Base-by-base conservation (phyloP, 441 rosid genomes). In the Capsella rubella region DNA sequence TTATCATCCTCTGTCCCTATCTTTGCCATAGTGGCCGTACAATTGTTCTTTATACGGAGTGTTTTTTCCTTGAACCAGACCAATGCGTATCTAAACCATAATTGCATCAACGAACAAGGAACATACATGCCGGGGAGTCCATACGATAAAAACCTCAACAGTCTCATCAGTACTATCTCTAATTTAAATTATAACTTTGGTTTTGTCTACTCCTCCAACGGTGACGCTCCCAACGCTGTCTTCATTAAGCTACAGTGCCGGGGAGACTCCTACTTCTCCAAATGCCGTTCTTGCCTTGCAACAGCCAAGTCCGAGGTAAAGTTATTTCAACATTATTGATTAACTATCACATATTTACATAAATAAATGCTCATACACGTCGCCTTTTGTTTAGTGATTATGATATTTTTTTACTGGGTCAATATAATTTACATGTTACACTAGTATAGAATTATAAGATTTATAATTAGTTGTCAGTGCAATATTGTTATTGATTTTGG, bases 61-160 rank as follows among this genome's bases (percentile, higher is more conserved):
- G 64, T 59, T 18, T 59, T 14, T 6, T 39, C 64, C 10, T 11
- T 59, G 32, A 59, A 59, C 47, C 10, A 21, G 31, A 59, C 64
- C 46, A 59, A 59, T 39, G 32, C 64, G 1, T 59, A 59, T 21
- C 64, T 59, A 4, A 14, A 59, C 47, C 64, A 59, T n/a, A 37
- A 39, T 21, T 59, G 64, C 32, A n/a, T 59, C 52, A 47, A 15
- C 25, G 52, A 47, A 7, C 52, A 47, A 47, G 52, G 52, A 25
- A 47, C 27, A n/a, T 47, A 47, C 52, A 47, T 8, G 21, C 16
- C 25, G 10, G 52, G 52, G 1, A 16, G 25, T 47, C 27, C 25
- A 47, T 47, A 47, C 52, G 52, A 47, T 4, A 47, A 47, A 47
- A 47, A 47, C 27, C 52, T 47, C 10, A 47, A 47, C 4, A 16